Evolutionary conservation across 768 basidiomycete species (phyloP).

Genomic region (Lactarius akahatsu): DNA sequence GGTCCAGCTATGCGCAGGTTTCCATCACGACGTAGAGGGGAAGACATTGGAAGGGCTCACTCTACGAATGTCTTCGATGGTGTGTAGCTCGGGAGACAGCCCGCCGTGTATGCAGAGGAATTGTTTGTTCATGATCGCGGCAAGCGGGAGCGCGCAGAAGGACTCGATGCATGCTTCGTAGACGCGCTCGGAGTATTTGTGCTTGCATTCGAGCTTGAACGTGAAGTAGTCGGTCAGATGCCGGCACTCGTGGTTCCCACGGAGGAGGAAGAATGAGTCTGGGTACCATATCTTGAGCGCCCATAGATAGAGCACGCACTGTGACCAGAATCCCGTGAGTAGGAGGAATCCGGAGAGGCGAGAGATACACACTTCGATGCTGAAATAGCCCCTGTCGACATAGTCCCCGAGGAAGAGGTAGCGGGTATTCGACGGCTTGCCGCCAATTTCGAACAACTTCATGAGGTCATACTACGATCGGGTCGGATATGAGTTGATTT

Average conservation of each 20-base stretch:
- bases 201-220: conserved; percentile 98
- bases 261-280: conserved; percentile 90
- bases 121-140: conserved; percentile 99
- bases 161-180: conserved; percentile 98
- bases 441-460: conserved; percentile 80
- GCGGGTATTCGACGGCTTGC: conserved; percentile 68
- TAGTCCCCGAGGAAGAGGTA: conserved; percentile 78
- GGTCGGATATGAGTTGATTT: conserved; percentile 1
- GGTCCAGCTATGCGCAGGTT: conserved; percentile 69
- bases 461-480: conserved; percentile 63
- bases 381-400: conserved; percentile 75
- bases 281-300: conserved; percentile 99
- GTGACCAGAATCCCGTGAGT: conserved; percentile 15
- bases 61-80: conserved; percentile 88
- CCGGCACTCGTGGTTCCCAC: conserved; percentile 98
- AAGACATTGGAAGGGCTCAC: conserved; percentile 45
- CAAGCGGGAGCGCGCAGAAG: conserved; percentile 92
- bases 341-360: background rate
- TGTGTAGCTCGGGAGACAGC: conserved; percentile 90
- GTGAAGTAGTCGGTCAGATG: conserved; percentile 99
- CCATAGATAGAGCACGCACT: conserved; percentile 99
- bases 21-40: background rate
- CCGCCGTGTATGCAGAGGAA: conserved; percentile 99
- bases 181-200: conserved; percentile 96
- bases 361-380: conserved; percentile 54